These are phyloP conservation scores for Ophiostoma ips DNA, from an alignment of 2,329 filamentous ascomycete species.

Conservation along the genomic window DNA sequence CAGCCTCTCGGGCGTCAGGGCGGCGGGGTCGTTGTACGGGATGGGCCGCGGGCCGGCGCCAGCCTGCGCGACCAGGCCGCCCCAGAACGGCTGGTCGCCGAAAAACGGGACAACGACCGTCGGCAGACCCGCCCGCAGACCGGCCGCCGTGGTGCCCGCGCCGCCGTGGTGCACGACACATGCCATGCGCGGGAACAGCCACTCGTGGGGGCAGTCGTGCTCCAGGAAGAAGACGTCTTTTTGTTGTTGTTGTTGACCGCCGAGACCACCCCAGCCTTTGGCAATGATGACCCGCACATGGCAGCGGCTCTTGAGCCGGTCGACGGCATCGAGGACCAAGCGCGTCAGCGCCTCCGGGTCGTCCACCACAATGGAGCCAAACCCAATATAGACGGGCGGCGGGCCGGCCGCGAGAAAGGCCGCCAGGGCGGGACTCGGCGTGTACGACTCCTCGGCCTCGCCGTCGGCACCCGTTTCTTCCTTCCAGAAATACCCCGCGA, in stretches of 20 bases:
- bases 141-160: constrained; percentile 75
- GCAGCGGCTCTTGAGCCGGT: constrained; percentile 26
- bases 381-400: constrained; percentile 69
- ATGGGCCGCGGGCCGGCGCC: constrained; percentile 60
- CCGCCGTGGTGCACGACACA: constrained; percentile 80
- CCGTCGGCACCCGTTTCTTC: background rate
- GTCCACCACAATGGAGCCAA: constrained; percentile 71
- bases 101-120: constrained; percentile 81
- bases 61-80: constrained; percentile 57
- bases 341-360: constrained; percentile 57
- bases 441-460: constrained; percentile 27
- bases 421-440: constrained; percentile 49
- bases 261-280: constrained; percentile 79
- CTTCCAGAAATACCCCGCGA: constrained; percentile 61
- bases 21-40: constrained; percentile 52
- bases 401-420: constrained; percentile 54
- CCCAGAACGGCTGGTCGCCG: constrained; percentile 76
- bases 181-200: constrained; percentile 70
- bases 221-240: constrained; percentile 1
- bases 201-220: constrained; percentile 49
- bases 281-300: constrained; percentile 58
- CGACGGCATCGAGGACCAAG: constrained; percentile 58
- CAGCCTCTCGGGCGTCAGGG: constrained; percentile 51
- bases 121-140: constrained; percentile 66
- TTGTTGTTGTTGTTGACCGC: constrained; percentile 30